Conservation (phyloP, 106 monocot species). For the Dioscorea alata region DNA sequence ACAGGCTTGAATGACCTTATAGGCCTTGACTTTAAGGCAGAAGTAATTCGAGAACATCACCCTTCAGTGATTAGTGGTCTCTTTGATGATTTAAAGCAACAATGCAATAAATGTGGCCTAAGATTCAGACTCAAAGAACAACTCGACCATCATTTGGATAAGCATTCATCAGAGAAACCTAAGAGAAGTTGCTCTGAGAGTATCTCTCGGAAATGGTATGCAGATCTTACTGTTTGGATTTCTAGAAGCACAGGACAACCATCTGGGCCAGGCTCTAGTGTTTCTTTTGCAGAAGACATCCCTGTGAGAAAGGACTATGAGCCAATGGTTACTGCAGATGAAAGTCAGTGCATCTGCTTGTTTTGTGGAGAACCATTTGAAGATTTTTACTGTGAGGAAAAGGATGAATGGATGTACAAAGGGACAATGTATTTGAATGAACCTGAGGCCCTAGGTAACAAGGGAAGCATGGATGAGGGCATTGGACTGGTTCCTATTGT, state of each 20-base stretch:
- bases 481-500: constrained; percentile 36
- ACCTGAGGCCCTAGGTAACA: constrained; percentile 9
- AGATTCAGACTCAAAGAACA: constrained; percentile 46
- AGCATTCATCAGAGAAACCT: constrained; percentile 34
- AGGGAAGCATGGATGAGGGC: constrained; percentile 4
- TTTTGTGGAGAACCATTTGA: constrained; percentile 93
- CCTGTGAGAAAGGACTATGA: constrained; percentile 25
- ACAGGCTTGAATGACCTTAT: constrained; percentile 22
- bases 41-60: constrained; percentile 58
- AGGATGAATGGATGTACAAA: constrained; percentile 91
- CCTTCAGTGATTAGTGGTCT: constrained; percentile 50
- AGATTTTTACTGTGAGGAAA: constrained; percentile 59
- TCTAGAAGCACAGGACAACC: constrained; percentile 3
- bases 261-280: constrained; percentile 1
- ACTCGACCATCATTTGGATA: constrained; percentile 46
- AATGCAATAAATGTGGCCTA: constrained; percentile 57
- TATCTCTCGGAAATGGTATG: constrained; percentile 56
- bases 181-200: constrained; percentile 11
- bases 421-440: constrained; percentile 54
- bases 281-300: constrained; percentile 7
- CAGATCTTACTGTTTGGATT: constrained; percentile 25
- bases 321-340: constrained; percentile 87
- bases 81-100: constrained; percentile 57
- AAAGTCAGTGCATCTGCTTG: constrained; percentile 74
- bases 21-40: constrained; percentile 64